These are phyloP conservation scores for Linnemannia schmuckeri DNA, from an alignment of 192 early-diverging fungal species.

Conservation along the genomic window DNA sequence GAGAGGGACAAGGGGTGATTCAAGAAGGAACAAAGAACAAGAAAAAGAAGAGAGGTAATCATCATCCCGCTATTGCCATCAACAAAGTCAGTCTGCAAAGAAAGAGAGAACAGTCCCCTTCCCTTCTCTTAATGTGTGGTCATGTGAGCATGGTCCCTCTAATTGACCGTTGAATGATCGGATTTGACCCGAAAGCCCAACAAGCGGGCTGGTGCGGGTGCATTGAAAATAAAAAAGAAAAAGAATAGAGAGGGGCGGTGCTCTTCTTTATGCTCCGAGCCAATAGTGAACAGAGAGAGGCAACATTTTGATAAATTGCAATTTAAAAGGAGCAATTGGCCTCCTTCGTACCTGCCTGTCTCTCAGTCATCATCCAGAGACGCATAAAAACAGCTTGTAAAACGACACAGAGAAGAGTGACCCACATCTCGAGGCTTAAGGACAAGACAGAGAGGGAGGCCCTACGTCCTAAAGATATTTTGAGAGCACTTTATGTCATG, in stretches of 20 bases:
- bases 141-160: conserved; percentile 1
- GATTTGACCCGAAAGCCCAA: conserved; percentile 3
- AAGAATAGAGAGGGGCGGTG: not conserved
- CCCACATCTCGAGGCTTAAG: too few species aligned
- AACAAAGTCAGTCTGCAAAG: not conserved
- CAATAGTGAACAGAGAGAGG: not conserved
- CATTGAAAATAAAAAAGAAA: too few species aligned
- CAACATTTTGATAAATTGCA: not conserved
- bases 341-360: not conserved
- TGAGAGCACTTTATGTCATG: too few species aligned
- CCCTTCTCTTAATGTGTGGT: not conserved
- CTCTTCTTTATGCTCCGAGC: not conserved
- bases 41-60: not conserved
- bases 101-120: not conserved
- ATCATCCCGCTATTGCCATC: not conserved
- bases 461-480: too few species aligned
- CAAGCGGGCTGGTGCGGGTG: not conserved
- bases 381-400: not conserved
- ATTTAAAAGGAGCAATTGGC: not conserved
- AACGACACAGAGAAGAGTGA: too few species aligned
- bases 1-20: not conserved
- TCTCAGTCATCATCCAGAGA: not conserved
- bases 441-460: too few species aligned
- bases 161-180: not conserved
- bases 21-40: not conserved